Evolutionary conservation across 2,329 filamentous ascomycete genomes (phyloP).

Genomic region (Rachicladosporium sp.): DNA sequence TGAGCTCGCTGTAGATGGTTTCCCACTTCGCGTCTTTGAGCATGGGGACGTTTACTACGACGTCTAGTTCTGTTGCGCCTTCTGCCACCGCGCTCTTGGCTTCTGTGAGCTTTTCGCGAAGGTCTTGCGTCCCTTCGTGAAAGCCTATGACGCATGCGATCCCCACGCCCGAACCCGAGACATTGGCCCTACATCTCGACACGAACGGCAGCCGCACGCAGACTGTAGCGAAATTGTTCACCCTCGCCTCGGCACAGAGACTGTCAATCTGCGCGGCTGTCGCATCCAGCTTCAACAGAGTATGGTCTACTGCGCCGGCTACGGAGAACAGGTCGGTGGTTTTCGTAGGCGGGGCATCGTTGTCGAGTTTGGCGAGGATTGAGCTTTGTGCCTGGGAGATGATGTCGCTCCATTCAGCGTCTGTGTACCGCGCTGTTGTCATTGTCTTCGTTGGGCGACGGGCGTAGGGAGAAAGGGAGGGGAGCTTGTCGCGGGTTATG

Average conservation of each 20-base stretch:
- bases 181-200: conserved; percentile 35
- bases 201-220: conserved; percentile 46
- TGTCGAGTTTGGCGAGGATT: conserved; percentile 6
- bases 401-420: conserved; percentile 32
- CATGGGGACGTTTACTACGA: conserved; percentile 44
- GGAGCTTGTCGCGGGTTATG: too few species aligned
- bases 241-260: conserved; percentile 43
- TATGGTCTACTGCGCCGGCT: conserved; percentile 33
- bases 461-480: too few species aligned
- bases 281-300: conserved; percentile 37
- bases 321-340: conserved; percentile 10
- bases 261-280: conserved; percentile 38
- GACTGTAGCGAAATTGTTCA: conserved; percentile 39
- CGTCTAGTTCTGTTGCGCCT: conserved; percentile 45
- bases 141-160: conserved; percentile 49
- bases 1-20: conserved; percentile 41
- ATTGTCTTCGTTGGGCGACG: neutral
- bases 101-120: conserved; percentile 35
- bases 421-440: conserved; percentile 30
- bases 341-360: neutral
- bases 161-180: conserved; percentile 36
- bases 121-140: conserved; percentile 45
- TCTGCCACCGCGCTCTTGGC: conserved; percentile 1
- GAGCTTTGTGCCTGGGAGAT: conserved; percentile 23
- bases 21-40: conserved; percentile 31